Conservation (phyloP, 2,329 filamentous ascomycete genomes). For the Penicillium sp. region DNA sequence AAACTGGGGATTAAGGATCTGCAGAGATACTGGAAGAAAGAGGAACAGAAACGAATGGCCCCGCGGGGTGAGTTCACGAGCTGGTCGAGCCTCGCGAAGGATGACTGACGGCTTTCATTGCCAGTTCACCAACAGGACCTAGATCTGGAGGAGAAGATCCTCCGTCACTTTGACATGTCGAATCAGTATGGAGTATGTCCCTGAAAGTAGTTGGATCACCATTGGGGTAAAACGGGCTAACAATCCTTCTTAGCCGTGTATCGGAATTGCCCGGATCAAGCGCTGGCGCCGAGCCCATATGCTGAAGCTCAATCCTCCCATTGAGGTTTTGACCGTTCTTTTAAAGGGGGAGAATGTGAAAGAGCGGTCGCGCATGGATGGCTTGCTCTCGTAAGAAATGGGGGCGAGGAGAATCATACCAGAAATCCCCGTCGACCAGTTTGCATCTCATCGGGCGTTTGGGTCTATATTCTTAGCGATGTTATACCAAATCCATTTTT, state of each 20-base stretch:
- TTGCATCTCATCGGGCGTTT: neutral
- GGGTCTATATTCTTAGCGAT: too few species aligned
- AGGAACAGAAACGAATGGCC: constrained; percentile 67
- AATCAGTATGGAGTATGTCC: constrained; percentile 84
- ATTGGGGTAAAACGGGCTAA: constrained; percentile 4
- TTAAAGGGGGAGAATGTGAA: constrained; percentile 56
- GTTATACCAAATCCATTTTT: too few species aligned
- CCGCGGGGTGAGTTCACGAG: constrained; percentile 48
- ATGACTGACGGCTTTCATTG: neutral
- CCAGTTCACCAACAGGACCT: constrained; percentile 73
- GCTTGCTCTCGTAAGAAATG: constrained; percentile 32
- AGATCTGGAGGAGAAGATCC: constrained; percentile 73
- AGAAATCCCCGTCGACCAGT: neutral
- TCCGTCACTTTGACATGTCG: constrained; percentile 89
- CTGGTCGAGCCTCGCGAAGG: neutral
- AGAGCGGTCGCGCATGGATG: constrained; percentile 65
- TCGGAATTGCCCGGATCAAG: constrained; percentile 58
- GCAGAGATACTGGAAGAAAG: constrained; percentile 69
- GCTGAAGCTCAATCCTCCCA: constrained; percentile 79
- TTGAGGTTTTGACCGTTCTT: constrained; percentile 85
- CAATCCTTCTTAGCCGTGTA: constrained; percentile 1
- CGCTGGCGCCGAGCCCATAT: constrained; percentile 84
- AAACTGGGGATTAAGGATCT: constrained; percentile 67
- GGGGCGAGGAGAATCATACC: constrained; percentile 1
- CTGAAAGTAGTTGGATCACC: too few species aligned